These are phyloP conservation scores for Paraglomus brasilianum DNA, from an alignment of 192 early-diverging fungal species.

Conservation along the genomic window DNA sequence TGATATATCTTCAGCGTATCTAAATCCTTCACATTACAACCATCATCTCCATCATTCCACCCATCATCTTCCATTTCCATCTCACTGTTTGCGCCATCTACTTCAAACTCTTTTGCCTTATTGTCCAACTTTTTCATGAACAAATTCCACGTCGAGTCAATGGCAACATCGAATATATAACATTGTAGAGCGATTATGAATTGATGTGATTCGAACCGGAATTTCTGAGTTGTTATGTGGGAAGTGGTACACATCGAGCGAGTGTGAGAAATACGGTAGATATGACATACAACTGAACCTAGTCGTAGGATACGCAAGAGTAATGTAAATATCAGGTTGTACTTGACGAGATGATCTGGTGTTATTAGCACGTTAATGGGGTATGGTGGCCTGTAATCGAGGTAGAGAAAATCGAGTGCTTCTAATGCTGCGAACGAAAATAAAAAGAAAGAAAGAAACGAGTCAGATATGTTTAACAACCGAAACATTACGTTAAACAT, in stretches of 20 bases:
- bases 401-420: slow-evolving; percentile 52
- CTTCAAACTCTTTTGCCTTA: slow-evolving; percentile 32
- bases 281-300: slow-evolving; percentile 37
- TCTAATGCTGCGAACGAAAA: slow-evolving; percentile 36
- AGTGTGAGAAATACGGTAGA: slow-evolving; percentile 34
- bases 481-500: background rate
- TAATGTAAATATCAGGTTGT: slow-evolving; percentile 51
- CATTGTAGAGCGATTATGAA: slow-evolving; percentile 48
- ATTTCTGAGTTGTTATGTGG: slow-evolving; percentile 27
- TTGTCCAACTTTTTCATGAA: slow-evolving; percentile 44
- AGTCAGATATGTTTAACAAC: background rate
- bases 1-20: slow-evolving; percentile 44
- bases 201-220: slow-evolving; percentile 50
- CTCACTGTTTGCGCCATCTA: background rate
- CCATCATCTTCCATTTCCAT: slow-evolving; percentile 10
- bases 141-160: slow-evolving; percentile 42
- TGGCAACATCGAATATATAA: slow-evolving; percentile 44
- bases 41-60: slow-evolving; percentile 2
- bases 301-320: slow-evolving; percentile 43
- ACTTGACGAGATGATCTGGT: slow-evolving; percentile 38
- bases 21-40: slow-evolving; percentile 37
- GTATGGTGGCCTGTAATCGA: slow-evolving; percentile 46
- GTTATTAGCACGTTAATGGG: slow-evolving; percentile 49
- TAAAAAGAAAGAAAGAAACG: background rate
- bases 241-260: slow-evolving; percentile 30